phyloP scores from a whole-genome alignment of 1,284 basidiomycete genomes.

The Leucoagaricus sp. region DNA sequence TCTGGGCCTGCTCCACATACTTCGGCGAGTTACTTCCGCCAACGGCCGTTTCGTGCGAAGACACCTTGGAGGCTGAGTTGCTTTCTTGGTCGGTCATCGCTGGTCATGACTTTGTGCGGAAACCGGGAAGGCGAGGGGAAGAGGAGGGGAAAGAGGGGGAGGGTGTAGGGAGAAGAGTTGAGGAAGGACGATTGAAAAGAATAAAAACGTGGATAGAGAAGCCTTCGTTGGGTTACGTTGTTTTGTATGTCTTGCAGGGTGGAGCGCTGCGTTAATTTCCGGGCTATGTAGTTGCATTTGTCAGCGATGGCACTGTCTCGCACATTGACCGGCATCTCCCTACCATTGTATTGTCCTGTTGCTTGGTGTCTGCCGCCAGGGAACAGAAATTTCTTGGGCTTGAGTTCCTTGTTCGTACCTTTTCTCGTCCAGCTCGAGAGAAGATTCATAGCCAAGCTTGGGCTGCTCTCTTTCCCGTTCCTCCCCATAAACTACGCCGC shows the following conservation, averaged over 20 bases:
- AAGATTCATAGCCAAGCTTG: neutral
- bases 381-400: neutral
- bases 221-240: neutral
- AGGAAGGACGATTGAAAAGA: conserved; percentile 1
- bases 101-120: neutral
- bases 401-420: neutral
- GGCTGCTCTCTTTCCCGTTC: neutral
- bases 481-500: conserved; percentile 11
- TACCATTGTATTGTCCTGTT: neutral
- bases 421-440: neutral
- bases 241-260: no score
- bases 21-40: conserved; percentile 18
- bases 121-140: neutral
- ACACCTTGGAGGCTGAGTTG: neutral
- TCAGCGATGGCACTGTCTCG: neutral
- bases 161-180: neutral
- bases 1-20: conserved; percentile 21
- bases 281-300: no score
- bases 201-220: no score
- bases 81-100: neutral
- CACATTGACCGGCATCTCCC: neutral
- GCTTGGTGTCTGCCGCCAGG: neutral
- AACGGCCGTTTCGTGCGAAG: neutral
- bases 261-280: no score
- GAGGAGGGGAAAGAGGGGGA: neutral